Conservation (phyloP, 345 rosid genomes). For the Boechera retrofracta region DNA sequence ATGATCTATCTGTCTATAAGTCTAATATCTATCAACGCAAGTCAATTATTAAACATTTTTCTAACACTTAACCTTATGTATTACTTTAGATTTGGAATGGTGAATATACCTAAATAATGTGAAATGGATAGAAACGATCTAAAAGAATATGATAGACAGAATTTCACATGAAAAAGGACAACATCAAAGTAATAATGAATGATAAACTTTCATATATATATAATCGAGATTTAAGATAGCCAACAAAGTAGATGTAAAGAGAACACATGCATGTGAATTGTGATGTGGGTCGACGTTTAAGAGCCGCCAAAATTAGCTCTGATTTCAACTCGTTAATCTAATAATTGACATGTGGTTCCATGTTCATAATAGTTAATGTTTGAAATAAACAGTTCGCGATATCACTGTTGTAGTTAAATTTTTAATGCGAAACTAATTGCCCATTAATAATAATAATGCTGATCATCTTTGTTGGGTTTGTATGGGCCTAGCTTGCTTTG, state of each 20-base stretch:
- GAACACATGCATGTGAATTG: slow-evolving; percentile 20
- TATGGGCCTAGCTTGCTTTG: neutral
- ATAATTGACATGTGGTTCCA: neutral
- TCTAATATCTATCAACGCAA: neutral
- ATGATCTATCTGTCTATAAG: neutral
- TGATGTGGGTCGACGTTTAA: slow-evolving; percentile 15
- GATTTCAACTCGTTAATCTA: neutral
- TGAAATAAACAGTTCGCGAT: no score
- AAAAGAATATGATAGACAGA: neutral
- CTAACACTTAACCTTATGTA: neutral
- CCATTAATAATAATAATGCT: no score
- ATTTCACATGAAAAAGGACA: neutral
- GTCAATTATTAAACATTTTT: neutral
- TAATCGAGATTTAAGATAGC: slow-evolving; percentile 16
- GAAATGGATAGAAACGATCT: neutral
- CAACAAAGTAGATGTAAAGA: slow-evolving; percentile 30
- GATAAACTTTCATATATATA: no score
- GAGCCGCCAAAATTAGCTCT: neutral
- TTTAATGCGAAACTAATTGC: neutral
- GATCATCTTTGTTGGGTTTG: neutral
- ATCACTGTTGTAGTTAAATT: neutral
- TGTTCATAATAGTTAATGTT: neutral
- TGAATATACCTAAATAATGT: neutral
- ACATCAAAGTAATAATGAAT: neutral
- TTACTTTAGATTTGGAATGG: neutral